phyloP scores from a whole-genome alignment of 192 early-diverging fungal species.

The Linnemannia zychae region DNA sequence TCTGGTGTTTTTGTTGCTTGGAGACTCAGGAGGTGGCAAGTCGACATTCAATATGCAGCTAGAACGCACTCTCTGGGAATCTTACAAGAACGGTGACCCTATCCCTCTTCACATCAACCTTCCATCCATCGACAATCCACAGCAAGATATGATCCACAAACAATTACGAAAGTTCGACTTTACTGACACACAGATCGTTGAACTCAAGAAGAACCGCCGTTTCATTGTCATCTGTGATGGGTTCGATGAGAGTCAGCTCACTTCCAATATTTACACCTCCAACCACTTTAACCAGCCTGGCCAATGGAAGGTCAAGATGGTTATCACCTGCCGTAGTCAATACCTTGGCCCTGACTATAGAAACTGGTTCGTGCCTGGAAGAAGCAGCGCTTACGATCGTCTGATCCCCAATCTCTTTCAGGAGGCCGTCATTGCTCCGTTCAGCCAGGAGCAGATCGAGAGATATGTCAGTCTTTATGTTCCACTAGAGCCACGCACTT shows the following conservation, averaged over 20 bases:
- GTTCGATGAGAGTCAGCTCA: background rate
- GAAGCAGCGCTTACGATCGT: background rate
- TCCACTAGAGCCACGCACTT: background rate
- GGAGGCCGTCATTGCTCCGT: background rate
- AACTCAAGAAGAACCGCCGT: background rate
- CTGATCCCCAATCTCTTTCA: background rate
- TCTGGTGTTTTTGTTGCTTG: no score
- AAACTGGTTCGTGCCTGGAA: background rate
- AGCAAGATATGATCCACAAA: background rate
- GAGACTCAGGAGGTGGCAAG: slow-evolving; percentile 1
- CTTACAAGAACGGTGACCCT: background rate
- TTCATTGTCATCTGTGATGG: slow-evolving; percentile 1
- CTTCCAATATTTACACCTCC: background rate
- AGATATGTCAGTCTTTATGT: background rate
- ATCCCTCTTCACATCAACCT: background rate
- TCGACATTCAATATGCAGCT: background rate
- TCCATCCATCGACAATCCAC: background rate
- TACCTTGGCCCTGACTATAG: background rate
- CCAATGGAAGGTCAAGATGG: background rate
- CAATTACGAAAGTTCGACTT: background rate
- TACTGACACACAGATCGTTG: background rate
- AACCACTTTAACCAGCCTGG: background rate
- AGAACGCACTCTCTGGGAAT: background rate
- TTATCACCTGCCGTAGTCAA: background rate
- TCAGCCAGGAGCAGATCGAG: background rate